A percentile compares a stretch with the other conserved stretches of the same genome.
Evolutionary conservation across 2,329 filamentous ascomycete species (phyloP).

Genomic region (Calonectria ilicicola): DNA sequence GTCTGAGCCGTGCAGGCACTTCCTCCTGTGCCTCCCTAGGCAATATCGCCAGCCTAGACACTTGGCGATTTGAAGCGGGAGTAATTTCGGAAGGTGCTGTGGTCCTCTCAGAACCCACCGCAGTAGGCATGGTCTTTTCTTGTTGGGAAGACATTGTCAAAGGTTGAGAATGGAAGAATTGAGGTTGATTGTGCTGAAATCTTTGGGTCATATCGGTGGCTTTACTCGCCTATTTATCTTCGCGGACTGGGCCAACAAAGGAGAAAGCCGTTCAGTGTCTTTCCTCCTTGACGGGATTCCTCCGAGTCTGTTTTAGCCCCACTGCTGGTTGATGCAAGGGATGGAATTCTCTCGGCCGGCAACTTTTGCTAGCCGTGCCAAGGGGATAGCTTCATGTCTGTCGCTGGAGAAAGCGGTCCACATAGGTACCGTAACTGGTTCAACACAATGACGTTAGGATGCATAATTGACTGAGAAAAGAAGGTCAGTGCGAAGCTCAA

Average conservation of each 20-base stretch:
- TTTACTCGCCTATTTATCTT: neutral
- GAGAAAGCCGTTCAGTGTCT: neutral
- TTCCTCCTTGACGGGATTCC: neutral
- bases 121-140: neutral
- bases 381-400: neutral
- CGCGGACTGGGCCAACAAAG: neutral
- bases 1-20: neutral
- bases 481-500: neutral
- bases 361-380: neutral
- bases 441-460: neutral
- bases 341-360: neutral
- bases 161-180: neutral
- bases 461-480: neutral
- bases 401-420: neutral
- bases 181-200: neutral
- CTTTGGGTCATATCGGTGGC: neutral
- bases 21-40: neutral
- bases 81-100: neutral
- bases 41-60: neutral
- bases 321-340: neutral
- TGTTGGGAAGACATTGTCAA: neutral
- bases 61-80: neutral
- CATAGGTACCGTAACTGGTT: neutral
- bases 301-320: neutral
- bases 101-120: neutral